phyloP scores from a whole-genome alignment of 495 filamentous ascomycete genomes.

The Trichoderma gamsii region DNA sequence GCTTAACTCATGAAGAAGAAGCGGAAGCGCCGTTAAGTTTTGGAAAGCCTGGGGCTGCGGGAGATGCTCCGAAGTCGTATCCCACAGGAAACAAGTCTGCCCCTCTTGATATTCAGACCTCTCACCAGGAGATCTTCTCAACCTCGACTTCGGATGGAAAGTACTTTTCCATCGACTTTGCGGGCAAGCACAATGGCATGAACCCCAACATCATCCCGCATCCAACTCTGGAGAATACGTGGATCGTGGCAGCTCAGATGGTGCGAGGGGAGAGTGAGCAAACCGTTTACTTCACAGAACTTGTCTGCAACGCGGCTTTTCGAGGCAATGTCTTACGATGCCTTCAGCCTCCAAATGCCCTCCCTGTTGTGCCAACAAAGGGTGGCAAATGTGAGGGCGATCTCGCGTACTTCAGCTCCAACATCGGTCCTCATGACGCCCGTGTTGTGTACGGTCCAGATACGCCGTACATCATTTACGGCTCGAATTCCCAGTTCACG shows the following conservation, averaged over 20 bases:
- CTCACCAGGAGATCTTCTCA: conserved; percentile 38
- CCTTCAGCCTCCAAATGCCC: conserved; percentile 27
- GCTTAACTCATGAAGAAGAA: not conserved
- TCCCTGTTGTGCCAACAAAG: conserved; percentile 39
- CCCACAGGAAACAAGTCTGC: conserved; percentile 14
- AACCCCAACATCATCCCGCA: conserved; percentile 54
- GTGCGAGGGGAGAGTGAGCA: conserved; percentile 11
- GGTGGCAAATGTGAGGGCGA: conserved; percentile 38
- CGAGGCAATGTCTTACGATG: conserved; percentile 33
- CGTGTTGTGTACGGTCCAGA: conserved; percentile 47
- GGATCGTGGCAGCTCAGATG: conserved; percentile 43
- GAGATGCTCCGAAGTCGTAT: not conserved
- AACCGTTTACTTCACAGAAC: conserved; percentile 31
- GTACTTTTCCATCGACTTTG: conserved; percentile 15
- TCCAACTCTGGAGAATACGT: conserved; percentile 35
- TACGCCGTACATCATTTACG: conserved; percentile 40
- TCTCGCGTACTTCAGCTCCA: conserved; percentile 29
- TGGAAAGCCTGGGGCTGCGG: not conserved
- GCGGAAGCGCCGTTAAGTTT: not conserved
- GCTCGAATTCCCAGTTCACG: conserved; percentile 42
- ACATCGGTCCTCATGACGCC: conserved; percentile 46
- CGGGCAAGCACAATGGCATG: conserved; percentile 26
- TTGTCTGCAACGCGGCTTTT: conserved; percentile 44
- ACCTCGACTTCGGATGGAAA: conserved; percentile 31
- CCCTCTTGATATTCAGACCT: conserved; percentile 6